phyloP scores from a whole-genome alignment of 768 basidiomycete genomes.

The Crassisporium funariophilum region DNA sequence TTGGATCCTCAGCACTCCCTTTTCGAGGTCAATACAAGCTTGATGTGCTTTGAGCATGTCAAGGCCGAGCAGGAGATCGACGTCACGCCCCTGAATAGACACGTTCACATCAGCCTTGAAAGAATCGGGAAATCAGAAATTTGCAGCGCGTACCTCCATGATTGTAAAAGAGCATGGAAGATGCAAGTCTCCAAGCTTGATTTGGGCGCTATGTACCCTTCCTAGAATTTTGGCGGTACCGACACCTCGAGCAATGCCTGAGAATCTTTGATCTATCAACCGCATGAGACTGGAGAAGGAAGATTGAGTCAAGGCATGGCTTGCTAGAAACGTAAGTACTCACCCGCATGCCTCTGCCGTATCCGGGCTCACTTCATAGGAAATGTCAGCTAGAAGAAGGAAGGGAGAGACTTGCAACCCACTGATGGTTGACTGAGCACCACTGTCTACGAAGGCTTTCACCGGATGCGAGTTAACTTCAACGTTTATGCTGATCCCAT shows the following conservation, averaged over 20 bases:
- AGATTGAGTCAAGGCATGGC: too few relatives aligned
- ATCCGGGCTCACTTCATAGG: constrained; percentile 77
- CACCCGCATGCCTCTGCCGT: constrained; percentile 91
- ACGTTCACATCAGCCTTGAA: background rate
- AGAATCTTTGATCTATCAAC: constrained; percentile 81
- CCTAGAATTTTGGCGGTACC: constrained; percentile 95
- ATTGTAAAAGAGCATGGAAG: constrained; percentile 93
- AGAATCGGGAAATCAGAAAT: background rate
- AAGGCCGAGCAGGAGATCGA: constrained; percentile 96
- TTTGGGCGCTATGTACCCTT: constrained; percentile 89
- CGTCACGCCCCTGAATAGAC: constrained; percentile 69
- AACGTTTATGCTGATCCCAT: constrained; percentile 72
- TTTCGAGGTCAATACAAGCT: constrained; percentile 91
- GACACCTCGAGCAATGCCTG: constrained; percentile 91
- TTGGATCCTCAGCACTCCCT: constrained; percentile 90
- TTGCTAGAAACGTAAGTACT: too few relatives aligned
- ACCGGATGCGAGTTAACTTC: constrained; percentile 91
- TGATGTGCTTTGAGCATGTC: constrained; percentile 99
- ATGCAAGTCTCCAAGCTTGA: constrained; percentile 82
- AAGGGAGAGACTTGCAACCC: constrained; percentile 26
- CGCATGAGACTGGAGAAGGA: constrained; percentile 76
- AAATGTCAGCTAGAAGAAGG: background rate
- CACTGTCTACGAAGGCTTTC: constrained; percentile 98
- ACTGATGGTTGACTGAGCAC: constrained; percentile 98
- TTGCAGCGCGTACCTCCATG: constrained; percentile 69